phyloP scores from a whole-genome alignment of 371 early-diverging fungal species.

The Fennellomyces sp. region DNA sequence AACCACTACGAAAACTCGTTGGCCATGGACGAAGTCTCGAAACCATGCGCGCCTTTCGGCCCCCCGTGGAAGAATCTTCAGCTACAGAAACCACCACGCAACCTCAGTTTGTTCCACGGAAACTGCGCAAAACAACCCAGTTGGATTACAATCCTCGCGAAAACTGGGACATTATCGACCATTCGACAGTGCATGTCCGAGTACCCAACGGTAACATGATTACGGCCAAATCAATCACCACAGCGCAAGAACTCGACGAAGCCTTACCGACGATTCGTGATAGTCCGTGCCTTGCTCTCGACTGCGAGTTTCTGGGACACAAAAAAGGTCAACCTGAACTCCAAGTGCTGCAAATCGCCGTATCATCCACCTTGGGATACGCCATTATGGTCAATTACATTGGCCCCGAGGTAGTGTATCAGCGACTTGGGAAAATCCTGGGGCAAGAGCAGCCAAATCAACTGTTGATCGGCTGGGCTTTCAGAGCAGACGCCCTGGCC shows the following conservation, averaged over 20 bases:
- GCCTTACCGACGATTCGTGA: conserved; percentile 16
- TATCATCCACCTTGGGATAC: conserved; percentile 33
- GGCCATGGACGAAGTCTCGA: conserved; percentile 18
- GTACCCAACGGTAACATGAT: background rate
- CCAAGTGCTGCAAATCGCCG: conserved; percentile 45
- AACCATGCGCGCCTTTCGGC: conserved; percentile 11
- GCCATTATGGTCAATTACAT: conserved; percentile 47
- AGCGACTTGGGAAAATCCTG: conserved; percentile 22
- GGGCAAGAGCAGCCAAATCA: conserved; percentile 5
- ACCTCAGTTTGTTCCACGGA: background rate
- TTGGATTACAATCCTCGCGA: conserved; percentile 15
- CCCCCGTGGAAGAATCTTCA: background rate
- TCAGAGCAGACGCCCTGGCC: conserved; percentile 37
- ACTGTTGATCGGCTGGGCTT: conserved; percentile 40
- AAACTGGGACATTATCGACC: conserved; percentile 26
- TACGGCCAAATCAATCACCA: conserved; percentile 28
- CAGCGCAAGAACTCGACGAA: conserved; percentile 21
- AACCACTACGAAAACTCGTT: conserved; percentile 25
- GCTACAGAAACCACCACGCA: conserved; percentile 2
- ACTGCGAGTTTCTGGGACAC: conserved; percentile 43
- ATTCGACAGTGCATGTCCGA: conserved; percentile 8
- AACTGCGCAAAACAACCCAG: conserved; percentile 9
- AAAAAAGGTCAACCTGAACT: conserved; percentile 37
- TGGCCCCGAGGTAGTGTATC: conserved; percentile 25
- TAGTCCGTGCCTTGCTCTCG: conserved; percentile 24